Conservation (phyloP, 306 rosid genomes). For the Mucuna pruriens region DNA sequence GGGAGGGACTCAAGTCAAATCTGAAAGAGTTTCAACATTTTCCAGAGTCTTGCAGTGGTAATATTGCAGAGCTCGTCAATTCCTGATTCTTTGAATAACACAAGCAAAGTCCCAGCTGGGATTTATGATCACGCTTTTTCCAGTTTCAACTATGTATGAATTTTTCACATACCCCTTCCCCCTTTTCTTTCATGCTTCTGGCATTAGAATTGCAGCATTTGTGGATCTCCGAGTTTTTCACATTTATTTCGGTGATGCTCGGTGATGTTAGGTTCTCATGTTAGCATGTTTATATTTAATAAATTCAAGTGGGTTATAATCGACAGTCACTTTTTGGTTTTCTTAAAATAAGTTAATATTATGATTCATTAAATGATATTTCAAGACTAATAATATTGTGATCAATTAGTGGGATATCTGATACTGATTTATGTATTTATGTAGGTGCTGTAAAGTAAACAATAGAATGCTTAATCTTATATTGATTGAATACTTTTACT, state of each 20-base stretch:
- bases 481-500: background rate
- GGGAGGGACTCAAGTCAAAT: slow-evolving; percentile 96
- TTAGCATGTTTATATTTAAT: too few species aligned
- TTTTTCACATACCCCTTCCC: slow-evolving; percentile 1
- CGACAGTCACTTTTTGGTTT: too few species aligned
- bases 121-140: slow-evolving; percentile 25
- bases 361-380: too few species aligned
- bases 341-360: too few species aligned
- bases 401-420: too few species aligned
- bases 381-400: too few species aligned
- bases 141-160: slow-evolving; percentile 19
- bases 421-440: too few species aligned
- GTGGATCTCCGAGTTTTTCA: slow-evolving; percentile 45
- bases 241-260: slow-evolving; percentile 33
- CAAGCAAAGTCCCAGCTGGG: slow-evolving; percentile 28
- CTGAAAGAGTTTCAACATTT: slow-evolving; percentile 36
- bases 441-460: too few species aligned
- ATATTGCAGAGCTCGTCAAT: slow-evolving; percentile 12
- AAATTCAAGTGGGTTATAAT: too few species aligned
- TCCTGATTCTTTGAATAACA: slow-evolving; percentile 45
- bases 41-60: slow-evolving; percentile 9
- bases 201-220: slow-evolving; percentile 26
- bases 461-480: background rate
- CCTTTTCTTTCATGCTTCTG: slow-evolving; percentile 5
- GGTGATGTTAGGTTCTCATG: slow-evolving; percentile 19